Evolutionary conservation across 768 basidiomycete species (phyloP), one percentile per base, ranked within the genome.

Genomic region (Psilocybe sp.): DNA sequence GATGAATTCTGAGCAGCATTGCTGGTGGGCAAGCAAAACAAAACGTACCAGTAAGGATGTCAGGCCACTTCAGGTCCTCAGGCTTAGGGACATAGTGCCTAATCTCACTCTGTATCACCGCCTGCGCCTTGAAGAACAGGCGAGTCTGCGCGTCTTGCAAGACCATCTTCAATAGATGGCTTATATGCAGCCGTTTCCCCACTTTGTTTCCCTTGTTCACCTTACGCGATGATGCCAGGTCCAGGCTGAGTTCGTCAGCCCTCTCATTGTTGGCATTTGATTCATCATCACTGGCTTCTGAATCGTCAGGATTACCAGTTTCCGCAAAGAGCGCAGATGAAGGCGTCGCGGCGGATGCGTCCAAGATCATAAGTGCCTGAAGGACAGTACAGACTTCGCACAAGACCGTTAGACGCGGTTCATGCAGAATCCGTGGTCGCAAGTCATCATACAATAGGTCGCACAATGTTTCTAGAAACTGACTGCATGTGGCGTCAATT

Each of bases 381-480:
- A 99, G 76, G 15, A 99, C 92, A 0, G 92, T 98, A 74, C 96
- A 99, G 19, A 98, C 92, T 64, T 95, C 90, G 63, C 94, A 95
- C 1, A 99, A 81, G 0, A 84, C 85, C 1, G 87, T 86, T 40
- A 99, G 80, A 4, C 88, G 83, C 0, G 87, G 85, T 61, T 98
- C 96, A 59, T 98, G 95, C 2, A 98, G 78, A 54, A 99, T 98
- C 4, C 95, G 85, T 5, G 96, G 97, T 1, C 96, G 88, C 1
- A 99, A 81, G 55, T 95, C 92, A 64, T 98, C 97, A 63, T 95
- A 97, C 32, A 99, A 82, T 58, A 92, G 81, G 68, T 98, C 96
- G 57, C 94, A 98, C 0, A 98, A 77, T 2, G 79, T 85, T 70
- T 97, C 94, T 18, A 99, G 78, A 69, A 92, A 98, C 52, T 82